Percentiles rank a stretch among this genome's conserved stretches.
Evolutionary conservation across 208 protist species (phyloP).

Genomic region (Vickermania spadyakhi): DNA sequence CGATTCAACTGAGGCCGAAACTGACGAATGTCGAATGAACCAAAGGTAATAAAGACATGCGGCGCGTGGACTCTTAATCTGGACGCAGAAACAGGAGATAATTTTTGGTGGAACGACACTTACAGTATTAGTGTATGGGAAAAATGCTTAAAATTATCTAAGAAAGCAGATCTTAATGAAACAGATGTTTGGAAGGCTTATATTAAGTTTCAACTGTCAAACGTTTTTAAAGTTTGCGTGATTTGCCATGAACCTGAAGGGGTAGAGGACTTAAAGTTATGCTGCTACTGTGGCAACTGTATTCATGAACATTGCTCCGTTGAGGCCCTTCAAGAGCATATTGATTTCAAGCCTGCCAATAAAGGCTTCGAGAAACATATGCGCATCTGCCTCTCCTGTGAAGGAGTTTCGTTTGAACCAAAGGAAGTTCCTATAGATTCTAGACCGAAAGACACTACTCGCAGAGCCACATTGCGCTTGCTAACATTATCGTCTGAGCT

Average conservation of each 20-base stretch:
- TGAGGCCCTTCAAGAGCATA: slow-evolving; percentile 25
- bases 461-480: slow-evolving; percentile 25
- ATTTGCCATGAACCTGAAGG: slow-evolving; percentile 50
- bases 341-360: slow-evolving; percentile 61
- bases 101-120: slow-evolving; percentile 75
- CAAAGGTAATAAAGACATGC: slow-evolving; percentile 41
- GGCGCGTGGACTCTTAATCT: slow-evolving; percentile 66
- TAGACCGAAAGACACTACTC: slow-evolving; percentile 19
- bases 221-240: slow-evolving; percentile 58
- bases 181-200: slow-evolving; percentile 51
- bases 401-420: slow-evolving; percentile 21
- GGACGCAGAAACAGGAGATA: slow-evolving; percentile 19
- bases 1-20: neutral
- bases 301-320: slow-evolving; percentile 52
- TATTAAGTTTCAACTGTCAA: slow-evolving; percentile 45
- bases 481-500: slow-evolving; percentile 44
- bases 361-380: slow-evolving; percentile 25
- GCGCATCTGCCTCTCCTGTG: slow-evolving; percentile 48
- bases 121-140: slow-evolving; percentile 70
- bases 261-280: slow-evolving; percentile 62
- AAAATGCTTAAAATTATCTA: slow-evolving; percentile 22
- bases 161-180: slow-evolving; percentile 26
- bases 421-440: neutral
- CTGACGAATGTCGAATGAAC: slow-evolving; percentile 6
- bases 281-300: slow-evolving; percentile 62